Conservation (phyloP, 2,329 filamentous ascomycete species). For the Cladophialophora immunda region DNA sequence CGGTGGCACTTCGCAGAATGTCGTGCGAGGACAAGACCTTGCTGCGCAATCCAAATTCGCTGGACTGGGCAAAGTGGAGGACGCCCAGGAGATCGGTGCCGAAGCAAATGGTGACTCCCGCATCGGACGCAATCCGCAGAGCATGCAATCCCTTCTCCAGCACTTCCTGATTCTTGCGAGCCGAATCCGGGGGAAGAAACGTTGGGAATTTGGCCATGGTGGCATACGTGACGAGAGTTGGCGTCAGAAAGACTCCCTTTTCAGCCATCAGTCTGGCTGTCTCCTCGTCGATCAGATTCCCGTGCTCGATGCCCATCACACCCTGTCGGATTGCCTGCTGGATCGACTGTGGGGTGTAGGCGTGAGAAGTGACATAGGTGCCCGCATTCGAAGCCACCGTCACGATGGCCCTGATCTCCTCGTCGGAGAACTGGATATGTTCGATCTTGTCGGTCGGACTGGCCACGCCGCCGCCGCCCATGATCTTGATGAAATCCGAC, state of each 20-base stretch:
- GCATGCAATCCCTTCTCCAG: slow-evolving; percentile 57
- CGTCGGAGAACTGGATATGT: slow-evolving; percentile 64
- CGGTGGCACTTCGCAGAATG: neutral
- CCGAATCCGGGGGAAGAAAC: slow-evolving; percentile 55
- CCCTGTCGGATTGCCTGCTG: slow-evolving; percentile 65
- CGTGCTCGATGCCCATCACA: slow-evolving; percentile 64
- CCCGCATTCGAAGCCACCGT: slow-evolving; percentile 59
- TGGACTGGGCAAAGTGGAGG: slow-evolving; percentile 57
- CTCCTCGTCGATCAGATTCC: slow-evolving; percentile 55
- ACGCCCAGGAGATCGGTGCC: slow-evolving; percentile 65
- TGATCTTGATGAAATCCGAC: slow-evolving; percentile 70
- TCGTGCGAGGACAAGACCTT: slow-evolving; percentile 29
- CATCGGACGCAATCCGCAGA: slow-evolving; percentile 59
- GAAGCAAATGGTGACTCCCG: slow-evolving; percentile 65
- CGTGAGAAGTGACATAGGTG: slow-evolving; percentile 66
- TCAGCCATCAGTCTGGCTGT: slow-evolving; percentile 61
- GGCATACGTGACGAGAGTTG: slow-evolving; percentile 63
- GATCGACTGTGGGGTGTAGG: slow-evolving; percentile 65
- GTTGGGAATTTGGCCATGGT: slow-evolving; percentile 19
- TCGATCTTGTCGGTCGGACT: slow-evolving; percentile 64
- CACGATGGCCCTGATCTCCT: slow-evolving; percentile 64
- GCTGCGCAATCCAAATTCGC: slow-evolving; percentile 58
- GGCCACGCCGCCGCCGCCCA: slow-evolving; percentile 66
- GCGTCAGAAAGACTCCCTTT: slow-evolving; percentile 60
- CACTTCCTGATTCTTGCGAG: slow-evolving; percentile 61